Conservation (phyloP, 139 green algal genomes). For the Pseudopediastrum boryanum region DNA sequence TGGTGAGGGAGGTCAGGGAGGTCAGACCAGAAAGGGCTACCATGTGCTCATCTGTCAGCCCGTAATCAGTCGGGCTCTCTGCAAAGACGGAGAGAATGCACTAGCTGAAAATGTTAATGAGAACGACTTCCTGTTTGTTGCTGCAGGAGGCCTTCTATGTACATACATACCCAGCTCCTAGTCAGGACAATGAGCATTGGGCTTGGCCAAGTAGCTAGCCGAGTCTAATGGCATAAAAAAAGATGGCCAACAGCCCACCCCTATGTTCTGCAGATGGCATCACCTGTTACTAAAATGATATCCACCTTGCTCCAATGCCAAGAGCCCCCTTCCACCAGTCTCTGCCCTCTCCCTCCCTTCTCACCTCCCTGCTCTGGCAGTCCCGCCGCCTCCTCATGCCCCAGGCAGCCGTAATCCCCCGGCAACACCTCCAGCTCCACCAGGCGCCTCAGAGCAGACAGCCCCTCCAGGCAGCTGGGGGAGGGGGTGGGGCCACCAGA, state of each 20-base stretch:
- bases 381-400: background rate
- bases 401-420: constrained; percentile 3
- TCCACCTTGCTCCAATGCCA: too few relatives aligned
- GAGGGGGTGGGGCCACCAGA: constrained; percentile 4
- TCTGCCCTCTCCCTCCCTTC: background rate
- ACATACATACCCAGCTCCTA: too few relatives aligned
- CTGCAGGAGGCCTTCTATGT: background rate
- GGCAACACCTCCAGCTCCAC: constrained; percentile 10
- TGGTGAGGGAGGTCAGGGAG: background rate
- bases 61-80: background rate
- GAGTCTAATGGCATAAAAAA: too few relatives aligned
- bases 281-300: background rate
- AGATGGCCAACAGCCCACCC: too few relatives aligned
- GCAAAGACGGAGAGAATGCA: background rate
- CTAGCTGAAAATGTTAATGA: background rate
- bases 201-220: too few relatives aligned
- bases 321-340: background rate
- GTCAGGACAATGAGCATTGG: too few relatives aligned
- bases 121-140: background rate
- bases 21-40: background rate
- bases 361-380: background rate
- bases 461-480: background rate
- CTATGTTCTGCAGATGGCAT: background rate
- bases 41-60: background rate
- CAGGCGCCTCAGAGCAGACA: background rate